Evolutionary conservation across 2,329 filamentous ascomycete genomes (phyloP).

Genomic region (Fusarium sp.): DNA sequence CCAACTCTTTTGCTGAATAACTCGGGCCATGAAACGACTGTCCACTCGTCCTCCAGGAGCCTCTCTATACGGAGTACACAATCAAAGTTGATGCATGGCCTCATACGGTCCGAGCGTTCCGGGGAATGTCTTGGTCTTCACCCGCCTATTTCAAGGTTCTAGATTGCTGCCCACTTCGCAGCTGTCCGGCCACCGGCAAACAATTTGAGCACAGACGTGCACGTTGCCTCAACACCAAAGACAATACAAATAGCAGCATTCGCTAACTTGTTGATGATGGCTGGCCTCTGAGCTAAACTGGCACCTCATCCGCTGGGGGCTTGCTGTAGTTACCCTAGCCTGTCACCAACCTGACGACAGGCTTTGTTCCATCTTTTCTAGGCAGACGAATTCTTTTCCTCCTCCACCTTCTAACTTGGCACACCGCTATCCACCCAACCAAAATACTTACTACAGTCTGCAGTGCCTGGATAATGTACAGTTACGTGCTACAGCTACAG

Average conservation of each 20-base stretch:
- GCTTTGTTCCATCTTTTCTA: constrained; percentile 28
- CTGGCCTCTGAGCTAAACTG: neutral
- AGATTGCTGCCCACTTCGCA: constrained; percentile 30
- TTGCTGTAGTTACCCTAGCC: constrained; percentile 36
- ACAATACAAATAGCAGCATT: neutral
- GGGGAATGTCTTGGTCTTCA: constrained; percentile 13
- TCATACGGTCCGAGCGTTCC: constrained; percentile 24
- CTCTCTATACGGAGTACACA: neutral
- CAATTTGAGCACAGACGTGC: constrained; percentile 5
- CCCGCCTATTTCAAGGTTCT: constrained; percentile 24
- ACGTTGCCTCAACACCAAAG: constrained; percentile 24
- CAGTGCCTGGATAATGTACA: constrained; percentile 8
- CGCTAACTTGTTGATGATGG: neutral
- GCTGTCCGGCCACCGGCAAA: constrained; percentile 29
- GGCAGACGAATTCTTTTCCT: constrained; percentile 38
- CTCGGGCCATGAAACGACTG: neutral
- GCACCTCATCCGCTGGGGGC: constrained; percentile 14
- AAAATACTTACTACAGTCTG: constrained; percentile 1
- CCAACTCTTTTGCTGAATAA: neutral
- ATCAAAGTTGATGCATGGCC: neutral
- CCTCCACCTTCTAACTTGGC: constrained; percentile 1
- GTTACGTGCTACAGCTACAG: constrained; percentile 4
- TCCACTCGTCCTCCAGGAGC: neutral
- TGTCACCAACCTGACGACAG: neutral
- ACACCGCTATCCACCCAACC: constrained; percentile 5